These are phyloP conservation scores for Pichia exigua DNA, from an alignment of 805 yeast species.

Conservation along the genomic window DNA sequence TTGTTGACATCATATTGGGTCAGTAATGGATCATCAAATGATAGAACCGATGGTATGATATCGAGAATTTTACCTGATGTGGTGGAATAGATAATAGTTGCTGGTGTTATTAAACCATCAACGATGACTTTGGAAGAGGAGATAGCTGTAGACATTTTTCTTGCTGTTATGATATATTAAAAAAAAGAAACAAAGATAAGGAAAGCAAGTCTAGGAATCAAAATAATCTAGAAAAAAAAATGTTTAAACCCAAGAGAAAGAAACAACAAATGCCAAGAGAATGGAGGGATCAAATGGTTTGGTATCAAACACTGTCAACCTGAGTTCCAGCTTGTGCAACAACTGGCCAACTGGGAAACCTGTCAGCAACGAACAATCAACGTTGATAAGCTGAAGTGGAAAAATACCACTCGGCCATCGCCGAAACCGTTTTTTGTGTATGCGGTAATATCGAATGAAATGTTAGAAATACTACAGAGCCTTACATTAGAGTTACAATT, in stretches of 20 bases:
- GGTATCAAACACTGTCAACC: background rate
- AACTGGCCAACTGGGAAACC: background rate
- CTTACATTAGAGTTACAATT: conserved; percentile 8
- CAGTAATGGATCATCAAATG: conserved; percentile 34
- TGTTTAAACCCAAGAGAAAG: background rate
- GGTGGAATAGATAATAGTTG: conserved; percentile 57
- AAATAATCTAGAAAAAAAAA: no score
- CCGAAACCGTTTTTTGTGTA: background rate
- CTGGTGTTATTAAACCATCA: conserved; percentile 40
- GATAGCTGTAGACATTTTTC: conserved; percentile 50
- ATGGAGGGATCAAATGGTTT: no score
- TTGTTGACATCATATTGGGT: conserved; percentile 33
- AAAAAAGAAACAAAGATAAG: background rate
- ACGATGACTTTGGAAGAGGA: conserved; percentile 53
- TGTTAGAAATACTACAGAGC: no score
- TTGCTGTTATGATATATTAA: background rate
- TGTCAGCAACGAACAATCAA: background rate
- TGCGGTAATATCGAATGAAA: background rate
- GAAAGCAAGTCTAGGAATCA: background rate
- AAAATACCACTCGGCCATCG: background rate
- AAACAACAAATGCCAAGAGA: background rate
- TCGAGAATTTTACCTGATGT: conserved; percentile 52
- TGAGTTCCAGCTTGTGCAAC: no score
- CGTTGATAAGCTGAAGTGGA: background rate
- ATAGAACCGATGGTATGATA: conserved; percentile 35